These are phyloP conservation scores for Nicotiana paniculata DNA, from an alignment of 257 asterid species.

Conservation along the genomic window DNA sequence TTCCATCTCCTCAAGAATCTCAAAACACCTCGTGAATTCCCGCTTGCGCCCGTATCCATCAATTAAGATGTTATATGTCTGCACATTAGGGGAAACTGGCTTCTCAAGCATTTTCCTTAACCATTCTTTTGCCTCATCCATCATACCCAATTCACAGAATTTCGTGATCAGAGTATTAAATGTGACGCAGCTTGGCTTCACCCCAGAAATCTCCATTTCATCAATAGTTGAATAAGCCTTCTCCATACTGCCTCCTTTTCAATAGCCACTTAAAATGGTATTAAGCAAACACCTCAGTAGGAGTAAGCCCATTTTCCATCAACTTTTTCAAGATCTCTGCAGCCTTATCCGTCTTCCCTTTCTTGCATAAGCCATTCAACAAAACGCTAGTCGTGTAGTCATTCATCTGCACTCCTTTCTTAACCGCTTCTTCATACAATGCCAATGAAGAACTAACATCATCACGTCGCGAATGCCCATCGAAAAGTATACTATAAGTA, in stretches of 20 bases:
- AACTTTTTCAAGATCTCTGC: constrained; percentile 46
- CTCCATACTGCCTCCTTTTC: constrained; percentile 45
- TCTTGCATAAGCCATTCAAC: constrained; percentile 58
- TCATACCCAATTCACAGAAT: constrained; percentile 44
- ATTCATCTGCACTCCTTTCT: constrained; percentile 43
- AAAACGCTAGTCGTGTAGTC: constrained; percentile 43
- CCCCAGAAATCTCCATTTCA: constrained; percentile 51
- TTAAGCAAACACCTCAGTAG: constrained; percentile 53
- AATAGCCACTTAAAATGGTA: constrained; percentile 56
- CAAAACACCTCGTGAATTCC: constrained; percentile 54
- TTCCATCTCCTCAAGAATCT: constrained; percentile 74
- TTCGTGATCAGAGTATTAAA: constrained; percentile 48
- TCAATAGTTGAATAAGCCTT: constrained; percentile 44
- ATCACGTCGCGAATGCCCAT: constrained; percentile 51
- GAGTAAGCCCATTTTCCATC: constrained; percentile 42
- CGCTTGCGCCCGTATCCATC: constrained; percentile 45
- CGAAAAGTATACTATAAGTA: constrained; percentile 60
- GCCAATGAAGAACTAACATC: constrained; percentile 49
- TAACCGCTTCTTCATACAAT: constrained; percentile 41
- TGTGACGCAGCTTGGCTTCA: constrained; percentile 54
- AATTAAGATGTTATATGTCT: constrained; percentile 67
- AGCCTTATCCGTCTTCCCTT: constrained; percentile 49
- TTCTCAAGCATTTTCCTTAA: constrained; percentile 43
- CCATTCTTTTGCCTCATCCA: constrained; percentile 61
- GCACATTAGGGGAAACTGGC: constrained; percentile 46